Percentiles rank a stretch among this genome's conserved stretches.
Evolutionary conservation across 331 rosid genomes (phyloP).

Genomic region (Cydonia oblonga): DNA sequence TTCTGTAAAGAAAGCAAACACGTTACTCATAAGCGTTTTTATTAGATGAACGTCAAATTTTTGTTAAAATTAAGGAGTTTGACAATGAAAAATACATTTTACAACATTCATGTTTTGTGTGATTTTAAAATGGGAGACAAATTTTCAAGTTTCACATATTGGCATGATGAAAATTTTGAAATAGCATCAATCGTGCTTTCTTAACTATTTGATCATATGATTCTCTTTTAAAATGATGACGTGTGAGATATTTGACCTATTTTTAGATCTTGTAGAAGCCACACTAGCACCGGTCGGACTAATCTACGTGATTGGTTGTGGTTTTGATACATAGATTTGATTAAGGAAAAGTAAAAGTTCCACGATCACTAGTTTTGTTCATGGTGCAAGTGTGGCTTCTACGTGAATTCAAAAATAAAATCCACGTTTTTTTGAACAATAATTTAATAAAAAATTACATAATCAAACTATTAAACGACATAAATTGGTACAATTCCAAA

Average conservation of each 20-base stretch:
- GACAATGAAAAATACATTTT: background rate
- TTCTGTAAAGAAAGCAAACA: too few relatives aligned
- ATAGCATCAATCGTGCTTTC: too few relatives aligned
- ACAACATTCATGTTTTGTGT: background rate
- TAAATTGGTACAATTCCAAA: too few relatives aligned
- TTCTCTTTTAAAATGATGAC: too few relatives aligned
- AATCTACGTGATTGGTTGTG: background rate
- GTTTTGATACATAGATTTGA: background rate
- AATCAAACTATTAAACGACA: background rate
- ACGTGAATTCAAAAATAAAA: too few relatives aligned
- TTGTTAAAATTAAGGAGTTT: background rate
- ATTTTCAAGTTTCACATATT: background rate
- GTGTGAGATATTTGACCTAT: background rate
- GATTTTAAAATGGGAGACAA: background rate
- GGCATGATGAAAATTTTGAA: background rate
- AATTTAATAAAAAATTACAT: background rate
- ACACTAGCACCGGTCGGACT: background rate
- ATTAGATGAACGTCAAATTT: background rate
- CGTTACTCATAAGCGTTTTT: background rate
- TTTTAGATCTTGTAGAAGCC: background rate
- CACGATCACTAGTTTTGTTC: too few relatives aligned
- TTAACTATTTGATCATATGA: too few relatives aligned
- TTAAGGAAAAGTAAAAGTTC: too few relatives aligned
- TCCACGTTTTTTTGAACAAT: rapidly evolving
- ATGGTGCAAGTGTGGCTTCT: rapidly evolving